Base-by-base conservation (phyloP, 2,329 filamentous ascomycete species). In the Sclerotinia glacialis region DNA sequence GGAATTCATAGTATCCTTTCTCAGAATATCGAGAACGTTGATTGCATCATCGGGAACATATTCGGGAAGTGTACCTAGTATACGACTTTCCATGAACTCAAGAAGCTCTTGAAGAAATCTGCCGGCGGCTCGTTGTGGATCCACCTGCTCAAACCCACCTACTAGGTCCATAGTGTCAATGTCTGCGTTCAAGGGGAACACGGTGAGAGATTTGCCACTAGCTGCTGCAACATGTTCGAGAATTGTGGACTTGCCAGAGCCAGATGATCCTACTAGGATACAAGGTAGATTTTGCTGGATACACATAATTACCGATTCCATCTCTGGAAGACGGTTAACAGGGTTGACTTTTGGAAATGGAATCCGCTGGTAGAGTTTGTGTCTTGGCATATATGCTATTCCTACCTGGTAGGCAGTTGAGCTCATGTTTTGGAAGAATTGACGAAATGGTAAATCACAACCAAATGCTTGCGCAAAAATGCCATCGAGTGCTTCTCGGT, bases 101-200 rank as follows among this genome's bases (percentile, higher is more conserved):
- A 80, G 79, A 16, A 91, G 75, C 58, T 84, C 80, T 34, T 80
- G 77, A 8, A 89, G 75, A 70, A 86, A 82, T n/a, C 82, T 80
- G 64, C 89, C 88, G 5, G 91, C 81, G 69, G 90, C 86, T 65
- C 94, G 85, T 62, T 90, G 83, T 28, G 91, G 87, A 76, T 99
- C 95, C 23, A 92, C 88, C 78, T 99, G 95, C 77, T 99, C 95
- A 75, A 97, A 99, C 0, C 95, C 95, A 74, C 95, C 95, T 66
- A 99, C 92, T 66, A 99, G 86, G 78, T 99, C 95, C 88, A 97
- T 97, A 0, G 94, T 93, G 77, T 99, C 95, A 54, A 97, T 91
- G 73, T 99, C 96, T 8, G 93, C 89, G 75, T 97, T 99, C 79
- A 99, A 87, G 0, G 93, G 88, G 73, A 98, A 91, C 21, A 92